A percentile compares a stretch with the other conserved stretches of the same genome.
Conservation (phyloP, 2,329 filamentous ascomycete species). For the Mycosphaerella sp. region DNA sequence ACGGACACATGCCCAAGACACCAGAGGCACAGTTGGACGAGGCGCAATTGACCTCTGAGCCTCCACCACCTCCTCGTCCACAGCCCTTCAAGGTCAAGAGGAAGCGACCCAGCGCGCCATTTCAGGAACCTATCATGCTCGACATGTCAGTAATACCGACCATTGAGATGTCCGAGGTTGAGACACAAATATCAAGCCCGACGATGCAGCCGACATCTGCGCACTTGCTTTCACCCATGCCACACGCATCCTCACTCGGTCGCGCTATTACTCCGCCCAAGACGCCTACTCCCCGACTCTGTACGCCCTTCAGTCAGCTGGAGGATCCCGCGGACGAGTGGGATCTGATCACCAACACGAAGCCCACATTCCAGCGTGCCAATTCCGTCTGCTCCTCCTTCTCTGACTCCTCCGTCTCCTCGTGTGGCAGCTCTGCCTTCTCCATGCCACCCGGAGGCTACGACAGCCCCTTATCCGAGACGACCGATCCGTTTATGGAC, state of each 20-base stretch:
- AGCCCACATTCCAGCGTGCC: slow-evolving; percentile 43
- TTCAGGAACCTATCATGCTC: slow-evolving; percentile 18
- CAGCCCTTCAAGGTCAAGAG: slow-evolving; percentile 46
- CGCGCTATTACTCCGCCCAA: slow-evolving; percentile 44
- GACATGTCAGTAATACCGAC: slow-evolving; percentile 40
- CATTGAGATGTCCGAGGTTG: slow-evolving; percentile 43
- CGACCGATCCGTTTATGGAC: slow-evolving; percentile 48
- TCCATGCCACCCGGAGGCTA: slow-evolving; percentile 45
- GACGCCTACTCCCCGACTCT: slow-evolving; percentile 38
- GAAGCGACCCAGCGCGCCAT: slow-evolving; percentile 34
- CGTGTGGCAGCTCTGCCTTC: slow-evolving; percentile 49
- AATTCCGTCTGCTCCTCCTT: slow-evolving; percentile 53
- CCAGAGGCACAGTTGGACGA: slow-evolving; percentile 30
- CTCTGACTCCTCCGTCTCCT: slow-evolving; percentile 58
- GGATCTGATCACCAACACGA: slow-evolving; percentile 30
- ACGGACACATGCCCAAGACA: slow-evolving; percentile 42
- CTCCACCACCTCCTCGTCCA: slow-evolving; percentile 41
- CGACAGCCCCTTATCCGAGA: slow-evolving; percentile 55
- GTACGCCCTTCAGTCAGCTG: slow-evolving; percentile 22
- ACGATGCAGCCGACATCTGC: slow-evolving; percentile 27
- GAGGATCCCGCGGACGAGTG: slow-evolving; percentile 29
- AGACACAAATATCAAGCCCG: slow-evolving; percentile 26
- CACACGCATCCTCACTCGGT: slow-evolving; percentile 21
- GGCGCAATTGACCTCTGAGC: slow-evolving; percentile 28
- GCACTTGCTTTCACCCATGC: slow-evolving; percentile 41